Evolutionary conservation across 345 rosid genomes (phyloP).

Genomic region (Eucalyptus grandis): DNA sequence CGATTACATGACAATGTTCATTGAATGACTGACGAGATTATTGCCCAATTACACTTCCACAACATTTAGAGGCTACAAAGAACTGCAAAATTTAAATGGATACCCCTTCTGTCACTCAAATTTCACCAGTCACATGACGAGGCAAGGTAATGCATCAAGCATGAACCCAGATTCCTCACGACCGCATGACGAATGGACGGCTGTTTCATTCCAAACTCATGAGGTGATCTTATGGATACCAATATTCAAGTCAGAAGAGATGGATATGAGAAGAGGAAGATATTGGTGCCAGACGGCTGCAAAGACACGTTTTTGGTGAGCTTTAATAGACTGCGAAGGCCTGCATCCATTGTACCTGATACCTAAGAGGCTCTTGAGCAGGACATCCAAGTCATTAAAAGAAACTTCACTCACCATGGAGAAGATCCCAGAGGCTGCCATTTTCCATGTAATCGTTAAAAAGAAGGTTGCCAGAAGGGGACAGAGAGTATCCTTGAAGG

Average conservation of each 20-base stretch:
- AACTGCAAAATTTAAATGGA: neutral
- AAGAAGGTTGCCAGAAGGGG: too few relatives aligned
- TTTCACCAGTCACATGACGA: neutral
- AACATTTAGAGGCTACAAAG: neutral
- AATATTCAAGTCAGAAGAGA: slow-evolving; percentile 77
- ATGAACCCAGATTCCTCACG: neutral
- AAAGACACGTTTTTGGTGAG: slow-evolving; percentile 81
- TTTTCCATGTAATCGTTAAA: too few relatives aligned
- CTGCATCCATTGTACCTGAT: slow-evolving; percentile 62
- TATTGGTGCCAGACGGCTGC: slow-evolving; percentile 79
- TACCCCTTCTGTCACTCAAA: neutral
- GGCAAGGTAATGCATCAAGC: neutral
- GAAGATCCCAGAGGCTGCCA: too few relatives aligned
- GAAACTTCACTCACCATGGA: too few relatives aligned
- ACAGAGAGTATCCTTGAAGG: too few relatives aligned
- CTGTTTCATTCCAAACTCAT: neutral
- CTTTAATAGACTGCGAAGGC: slow-evolving; percentile 78
- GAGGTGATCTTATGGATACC: slow-evolving; percentile 53
- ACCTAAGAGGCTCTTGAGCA: slow-evolving; percentile 30
- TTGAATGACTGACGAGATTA: neutral
- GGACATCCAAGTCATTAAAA: too few relatives aligned
- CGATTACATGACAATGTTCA: neutral
- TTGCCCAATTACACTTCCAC: neutral
- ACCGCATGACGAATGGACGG: neutral
- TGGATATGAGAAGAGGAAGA: slow-evolving; percentile 65